Percentiles rank a stretch among this genome's conserved stretches.
Conservation (phyloP, 495 filamentous ascomycete genomes). For the Chaetomium tenue region DNA sequence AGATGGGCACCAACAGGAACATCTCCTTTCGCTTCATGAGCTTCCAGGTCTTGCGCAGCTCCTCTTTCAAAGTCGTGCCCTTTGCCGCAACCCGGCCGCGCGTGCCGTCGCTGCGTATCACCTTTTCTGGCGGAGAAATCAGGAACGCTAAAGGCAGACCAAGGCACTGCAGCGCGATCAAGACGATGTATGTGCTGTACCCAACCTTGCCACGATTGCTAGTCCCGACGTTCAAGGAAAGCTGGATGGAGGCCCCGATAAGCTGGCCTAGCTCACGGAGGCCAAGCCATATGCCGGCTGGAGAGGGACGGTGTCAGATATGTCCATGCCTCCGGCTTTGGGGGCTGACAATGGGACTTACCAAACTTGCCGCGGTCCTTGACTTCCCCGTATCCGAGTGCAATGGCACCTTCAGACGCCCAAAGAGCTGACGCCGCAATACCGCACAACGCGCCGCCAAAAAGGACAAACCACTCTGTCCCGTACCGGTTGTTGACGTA, state of each 20-base stretch:
- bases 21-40: slow-evolving; percentile 49
- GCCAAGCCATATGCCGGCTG: slow-evolving; percentile 57
- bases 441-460: slow-evolving; percentile 57
- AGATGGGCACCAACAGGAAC: slow-evolving; percentile 53
- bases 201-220: slow-evolving; percentile 53
- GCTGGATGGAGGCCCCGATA: slow-evolving; percentile 56
- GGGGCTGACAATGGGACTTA: neutral
- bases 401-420: slow-evolving; percentile 59
- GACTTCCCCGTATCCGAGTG: slow-evolving; percentile 55
- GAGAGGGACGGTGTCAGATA: neutral
- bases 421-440: slow-evolving; percentile 56
- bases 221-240: slow-evolving; percentile 51
- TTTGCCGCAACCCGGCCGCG: slow-evolving; percentile 43
- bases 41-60: slow-evolving; percentile 49
- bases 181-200: slow-evolving; percentile 53
- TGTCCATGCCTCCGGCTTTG: neutral
- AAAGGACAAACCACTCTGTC: slow-evolving; percentile 55
- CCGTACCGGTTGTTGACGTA: slow-evolving; percentile 61
- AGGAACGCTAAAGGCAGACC: slow-evolving; percentile 54
- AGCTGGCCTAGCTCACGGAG: slow-evolving; percentile 57
- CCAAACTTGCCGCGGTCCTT: slow-evolving; percentile 52
- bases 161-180: slow-evolving; percentile 54
- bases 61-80: slow-evolving; percentile 43
- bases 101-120: slow-evolving; percentile 52
- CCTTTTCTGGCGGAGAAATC: slow-evolving; percentile 53